These are phyloP conservation scores for Hanseniaspora taiwanica DNA, from an alignment of 805 yeast genomes.

Conservation along the genomic window DNA sequence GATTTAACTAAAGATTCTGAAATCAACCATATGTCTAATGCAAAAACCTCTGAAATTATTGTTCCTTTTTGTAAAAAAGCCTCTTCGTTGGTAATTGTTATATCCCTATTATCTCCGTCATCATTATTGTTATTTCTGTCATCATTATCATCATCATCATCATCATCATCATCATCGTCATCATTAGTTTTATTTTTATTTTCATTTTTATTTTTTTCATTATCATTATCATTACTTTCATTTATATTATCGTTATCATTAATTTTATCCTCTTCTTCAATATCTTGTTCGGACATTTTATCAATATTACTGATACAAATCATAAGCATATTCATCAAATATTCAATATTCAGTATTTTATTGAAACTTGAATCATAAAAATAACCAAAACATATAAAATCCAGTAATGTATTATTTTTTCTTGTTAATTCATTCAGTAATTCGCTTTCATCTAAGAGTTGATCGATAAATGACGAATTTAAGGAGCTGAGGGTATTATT, in stretches of 20 bases:
- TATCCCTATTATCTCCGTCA: not conserved
- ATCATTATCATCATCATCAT: slow-evolving; percentile 2
- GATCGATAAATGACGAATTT: slow-evolving; percentile 23
- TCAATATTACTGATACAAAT: slow-evolving; percentile 5
- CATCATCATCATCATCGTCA: slow-evolving; percentile 3
- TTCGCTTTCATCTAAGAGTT: slow-evolving; percentile 25
- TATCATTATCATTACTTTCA: slow-evolving; percentile 5
- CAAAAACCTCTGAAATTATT: slow-evolving; percentile 58
- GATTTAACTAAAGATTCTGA: slow-evolving; percentile 80
- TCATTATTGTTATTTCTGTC: not conserved
- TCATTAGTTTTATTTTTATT: not conserved
- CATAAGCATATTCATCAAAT: slow-evolving; percentile 18
- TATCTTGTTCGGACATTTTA: not conserved
- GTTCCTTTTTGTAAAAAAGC: slow-evolving; percentile 14
- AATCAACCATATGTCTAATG: slow-evolving; percentile 84
- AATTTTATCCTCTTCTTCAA: not conserved
- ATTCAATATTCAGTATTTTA: slow-evolving; percentile 19
- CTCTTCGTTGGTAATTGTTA: slow-evolving; percentile 7
- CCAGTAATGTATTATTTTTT: slow-evolving; percentile 29
- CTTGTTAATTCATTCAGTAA: slow-evolving; percentile 25
- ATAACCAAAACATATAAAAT: slow-evolving; percentile 37
- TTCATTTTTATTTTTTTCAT: not conserved
- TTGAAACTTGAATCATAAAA: slow-evolving; percentile 11
- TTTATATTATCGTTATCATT: slow-evolving; percentile 6
- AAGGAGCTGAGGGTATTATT: slow-evolving; percentile 6